Conservation (phyloP, 345 rosid species). For the Camelina hispida region DNA sequence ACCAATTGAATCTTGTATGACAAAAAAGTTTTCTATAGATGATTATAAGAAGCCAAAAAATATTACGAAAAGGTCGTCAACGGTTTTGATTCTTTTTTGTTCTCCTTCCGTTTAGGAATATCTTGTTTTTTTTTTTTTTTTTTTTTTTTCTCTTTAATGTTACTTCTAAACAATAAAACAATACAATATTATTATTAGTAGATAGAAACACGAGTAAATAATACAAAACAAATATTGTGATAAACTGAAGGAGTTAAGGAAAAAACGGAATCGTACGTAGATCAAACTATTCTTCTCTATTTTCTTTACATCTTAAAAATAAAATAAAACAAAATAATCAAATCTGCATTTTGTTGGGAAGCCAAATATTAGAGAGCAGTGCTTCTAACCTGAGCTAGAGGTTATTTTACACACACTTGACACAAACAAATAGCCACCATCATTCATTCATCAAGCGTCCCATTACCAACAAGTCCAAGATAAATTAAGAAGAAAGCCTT, state of each 20-base stretch:
- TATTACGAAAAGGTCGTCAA: no score
- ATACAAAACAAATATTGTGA: no score
- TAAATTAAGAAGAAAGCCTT: slow-evolving; percentile 21
- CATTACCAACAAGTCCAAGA: slow-evolving; percentile 36
- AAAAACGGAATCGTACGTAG: neutral
- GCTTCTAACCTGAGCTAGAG: slow-evolving; percentile 36
- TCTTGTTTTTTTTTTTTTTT: no score
- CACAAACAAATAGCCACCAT: slow-evolving; percentile 11
- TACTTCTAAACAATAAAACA: no score
- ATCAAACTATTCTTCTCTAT: slow-evolving; percentile 27
- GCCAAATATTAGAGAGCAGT: slow-evolving; percentile 28
- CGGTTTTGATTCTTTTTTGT: no score
- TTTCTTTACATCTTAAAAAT: slow-evolving; percentile 36
- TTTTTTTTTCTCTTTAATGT: no score
- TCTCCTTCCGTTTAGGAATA: no score
- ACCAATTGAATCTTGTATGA: neutral
- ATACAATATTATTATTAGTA: no score
- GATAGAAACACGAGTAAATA: no score
- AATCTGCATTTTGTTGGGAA: slow-evolving; percentile 3
- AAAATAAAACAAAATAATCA: slow-evolving; percentile 1
- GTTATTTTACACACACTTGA: slow-evolving; percentile 10
- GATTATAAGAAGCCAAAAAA: no score
- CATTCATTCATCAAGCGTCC: slow-evolving; percentile 28
- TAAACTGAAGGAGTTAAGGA: neutral
- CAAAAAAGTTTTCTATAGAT: neutral